phyloP scores from a whole-genome alignment of 345 rosid species.

The Hibiscus syriacus region DNA sequence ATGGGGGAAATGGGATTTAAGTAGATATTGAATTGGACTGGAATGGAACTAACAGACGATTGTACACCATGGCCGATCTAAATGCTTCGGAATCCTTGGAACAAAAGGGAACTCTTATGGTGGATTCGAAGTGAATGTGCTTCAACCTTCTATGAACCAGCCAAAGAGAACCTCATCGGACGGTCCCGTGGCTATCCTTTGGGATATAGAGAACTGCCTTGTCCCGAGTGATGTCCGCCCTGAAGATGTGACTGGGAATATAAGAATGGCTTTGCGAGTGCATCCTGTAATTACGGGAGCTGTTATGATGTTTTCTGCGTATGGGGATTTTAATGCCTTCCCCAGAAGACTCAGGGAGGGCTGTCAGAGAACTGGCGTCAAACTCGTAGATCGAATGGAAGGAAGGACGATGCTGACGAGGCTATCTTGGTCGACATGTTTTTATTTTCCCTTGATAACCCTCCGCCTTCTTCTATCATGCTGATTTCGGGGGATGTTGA shows the following conservation, averaged over 20 bases:
- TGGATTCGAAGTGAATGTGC: conserved; percentile 26
- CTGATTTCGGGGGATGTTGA: conserved; percentile 96
- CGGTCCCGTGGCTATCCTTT: conserved; percentile 78
- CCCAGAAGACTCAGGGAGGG: conserved; percentile 80
- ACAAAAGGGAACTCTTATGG: conserved; percentile 15
- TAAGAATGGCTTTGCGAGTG: conserved; percentile 79
- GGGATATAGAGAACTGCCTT: conserved; percentile 96
- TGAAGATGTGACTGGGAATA: conserved; percentile 86
- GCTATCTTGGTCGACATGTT: conserved; percentile 96
- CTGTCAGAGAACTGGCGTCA: conserved; percentile 97
- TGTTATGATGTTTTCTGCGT: conserved; percentile 77
- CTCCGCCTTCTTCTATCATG: conserved; percentile 77
- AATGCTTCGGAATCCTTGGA: conserved; percentile 22
- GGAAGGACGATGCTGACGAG: conserved; percentile 96
- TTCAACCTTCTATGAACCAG: conserved; percentile 25
- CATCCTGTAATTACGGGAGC: conserved; percentile 77
- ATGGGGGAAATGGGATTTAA: conserved; percentile 1
- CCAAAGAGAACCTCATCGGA: conserved; percentile 30
- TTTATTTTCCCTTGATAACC: conserved; percentile 84
- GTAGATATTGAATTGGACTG: not conserved
- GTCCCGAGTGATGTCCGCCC: conserved; percentile 87
- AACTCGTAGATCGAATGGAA: conserved; percentile 82
- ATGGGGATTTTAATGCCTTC: conserved; percentile 90
- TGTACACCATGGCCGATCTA: conserved; percentile 20
- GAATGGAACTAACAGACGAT: not conserved